Percentiles rank a stretch among this genome's conserved stretches.
These are phyloP conservation scores for Mycena crocata DNA, from an alignment of 768 basidiomycete species.

Conservation along the genomic window DNA sequence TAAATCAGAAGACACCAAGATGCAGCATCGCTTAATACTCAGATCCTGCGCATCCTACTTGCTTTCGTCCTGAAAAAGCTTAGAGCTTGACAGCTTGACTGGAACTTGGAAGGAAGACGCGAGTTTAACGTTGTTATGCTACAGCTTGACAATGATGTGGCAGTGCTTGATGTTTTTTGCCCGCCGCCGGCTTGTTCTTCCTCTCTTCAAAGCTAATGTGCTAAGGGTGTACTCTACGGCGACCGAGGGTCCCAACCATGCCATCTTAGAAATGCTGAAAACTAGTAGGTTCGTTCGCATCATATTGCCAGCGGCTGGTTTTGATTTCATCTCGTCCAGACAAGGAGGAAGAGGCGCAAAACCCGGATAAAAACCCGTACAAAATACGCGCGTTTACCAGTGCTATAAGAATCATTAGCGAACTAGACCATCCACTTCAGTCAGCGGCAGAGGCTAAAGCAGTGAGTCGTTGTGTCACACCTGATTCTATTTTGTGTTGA, in stretches of 20 bases:
- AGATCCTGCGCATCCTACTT: no score
- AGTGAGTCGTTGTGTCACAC: constrained; percentile 38
- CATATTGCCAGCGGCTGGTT: constrained; percentile 2
- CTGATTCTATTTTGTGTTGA: not conserved
- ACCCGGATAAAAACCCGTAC: constrained; percentile 52
- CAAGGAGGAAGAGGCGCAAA: constrained; percentile 55
- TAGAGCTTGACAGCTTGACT: no score
- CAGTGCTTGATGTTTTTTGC: constrained; percentile 26
- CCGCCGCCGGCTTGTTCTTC: constrained; percentile 16
- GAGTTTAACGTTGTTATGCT: no score
- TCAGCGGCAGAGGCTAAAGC: constrained; percentile 55
- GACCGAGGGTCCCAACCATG: constrained; percentile 46
- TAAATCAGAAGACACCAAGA: no score
- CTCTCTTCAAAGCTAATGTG: constrained; percentile 1
- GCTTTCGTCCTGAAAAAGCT: no score
- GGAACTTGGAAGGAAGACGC: no score
- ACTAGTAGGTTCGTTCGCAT: constrained; percentile 47
- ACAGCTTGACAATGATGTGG: no score
- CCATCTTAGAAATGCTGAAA: constrained; percentile 53
- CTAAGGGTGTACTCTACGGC: constrained; percentile 22
- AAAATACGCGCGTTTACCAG: constrained; percentile 63
- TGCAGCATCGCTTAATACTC: no score
- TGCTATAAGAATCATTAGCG: constrained; percentile 57
- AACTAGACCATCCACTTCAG: constrained; percentile 55
- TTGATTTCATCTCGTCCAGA: constrained; percentile 46